These are phyloP conservation scores for Ceratocystis variospora DNA, from an alignment of 2,329 filamentous ascomycete genomes.

Conservation along the genomic window DNA sequence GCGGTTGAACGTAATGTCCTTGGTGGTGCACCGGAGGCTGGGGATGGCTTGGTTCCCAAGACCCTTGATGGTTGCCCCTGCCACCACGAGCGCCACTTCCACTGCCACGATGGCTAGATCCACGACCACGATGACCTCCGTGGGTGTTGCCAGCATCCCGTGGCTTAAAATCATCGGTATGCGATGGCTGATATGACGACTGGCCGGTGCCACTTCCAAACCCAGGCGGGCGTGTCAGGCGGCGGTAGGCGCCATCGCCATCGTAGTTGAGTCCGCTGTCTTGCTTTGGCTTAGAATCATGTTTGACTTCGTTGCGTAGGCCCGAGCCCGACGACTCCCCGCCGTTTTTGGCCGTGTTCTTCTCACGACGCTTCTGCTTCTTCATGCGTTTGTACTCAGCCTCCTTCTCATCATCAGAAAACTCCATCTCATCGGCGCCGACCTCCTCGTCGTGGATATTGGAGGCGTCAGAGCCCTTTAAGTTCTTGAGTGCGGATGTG, in stretches of 20 bases:
- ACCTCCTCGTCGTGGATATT: constrained; percentile 92
- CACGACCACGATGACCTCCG: constrained; percentile 25
- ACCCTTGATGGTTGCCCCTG: constrained; percentile 21
- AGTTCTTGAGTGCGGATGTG: constrained; percentile 61
- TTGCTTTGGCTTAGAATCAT: constrained; percentile 29
- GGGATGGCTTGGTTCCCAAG: not conserved
- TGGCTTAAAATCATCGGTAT: not conserved
- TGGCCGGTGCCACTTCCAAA: constrained; percentile 38
- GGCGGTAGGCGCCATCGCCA: constrained; percentile 59
- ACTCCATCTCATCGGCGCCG: constrained; percentile 74
- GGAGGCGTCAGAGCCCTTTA: constrained; percentile 86
- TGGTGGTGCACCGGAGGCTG: constrained; percentile 3
- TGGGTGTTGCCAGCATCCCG: constrained; percentile 10
- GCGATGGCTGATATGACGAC: constrained; percentile 28
- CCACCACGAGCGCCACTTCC: constrained; percentile 23
- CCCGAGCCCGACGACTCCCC: constrained; percentile 23
- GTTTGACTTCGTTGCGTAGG: constrained; percentile 26
- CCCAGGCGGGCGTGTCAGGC: constrained; percentile 52
- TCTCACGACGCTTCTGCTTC: constrained; percentile 50
- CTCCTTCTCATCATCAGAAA: constrained; percentile 93
- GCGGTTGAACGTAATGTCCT: not conserved
- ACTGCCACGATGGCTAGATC: not conserved
- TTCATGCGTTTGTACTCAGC: constrained; percentile 59
- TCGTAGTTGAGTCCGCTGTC: constrained; percentile 48
- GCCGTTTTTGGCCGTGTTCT: constrained; percentile 24